These are phyloP conservation scores for Xylaria sp. DNA, from an alignment of 2,329 filamentous ascomycete species.

Conservation along the genomic window DNA sequence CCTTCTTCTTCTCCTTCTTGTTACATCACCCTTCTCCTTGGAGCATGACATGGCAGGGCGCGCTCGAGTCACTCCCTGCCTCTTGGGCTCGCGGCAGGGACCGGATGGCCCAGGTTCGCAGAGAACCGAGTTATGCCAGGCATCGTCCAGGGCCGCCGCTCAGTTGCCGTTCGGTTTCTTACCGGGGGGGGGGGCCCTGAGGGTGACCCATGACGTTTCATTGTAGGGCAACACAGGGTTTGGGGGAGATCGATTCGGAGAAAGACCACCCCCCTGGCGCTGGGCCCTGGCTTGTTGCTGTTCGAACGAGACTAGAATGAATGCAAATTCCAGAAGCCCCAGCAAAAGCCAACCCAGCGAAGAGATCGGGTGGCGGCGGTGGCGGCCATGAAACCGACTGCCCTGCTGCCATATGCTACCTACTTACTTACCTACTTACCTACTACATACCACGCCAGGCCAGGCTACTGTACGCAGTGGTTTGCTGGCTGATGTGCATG, in stretches of 20 bases:
- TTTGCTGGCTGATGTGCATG: background rate
- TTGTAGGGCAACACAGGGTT: slow-evolving; percentile 35
- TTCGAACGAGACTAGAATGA: slow-evolving; percentile 27
- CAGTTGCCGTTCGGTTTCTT: slow-evolving; percentile 21
- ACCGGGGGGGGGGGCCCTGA: slow-evolving; percentile 8
- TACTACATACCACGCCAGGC: slow-evolving; percentile 19
- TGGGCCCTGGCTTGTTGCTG: too few relatives aligned
- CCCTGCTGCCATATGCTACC: slow-evolving; percentile 30
- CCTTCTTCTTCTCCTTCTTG: too few relatives aligned
- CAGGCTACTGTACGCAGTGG: too few relatives aligned
- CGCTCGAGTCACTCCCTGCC: background rate
- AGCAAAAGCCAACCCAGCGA: slow-evolving; percentile 24
- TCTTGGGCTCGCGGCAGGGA: background rate
- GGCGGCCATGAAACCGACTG: slow-evolving; percentile 41
- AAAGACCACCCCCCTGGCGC: slow-evolving; percentile 26
- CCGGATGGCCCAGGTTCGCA: too few relatives aligned
- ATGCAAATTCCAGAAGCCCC: slow-evolving; percentile 26
- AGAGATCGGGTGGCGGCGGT: slow-evolving; percentile 39
- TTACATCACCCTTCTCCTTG: background rate
- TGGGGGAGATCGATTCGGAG: slow-evolving; percentile 32
- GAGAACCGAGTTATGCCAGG: slow-evolving; percentile 13
- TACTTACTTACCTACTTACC: slow-evolving; percentile 9
- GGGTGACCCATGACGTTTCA: slow-evolving; percentile 31
- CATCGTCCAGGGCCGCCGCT: slow-evolving; percentile 11
- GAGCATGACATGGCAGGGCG: background rate